Conservation (phyloP, 176 grass and related monocot genomes). For the Carex myosuroides region DNA sequence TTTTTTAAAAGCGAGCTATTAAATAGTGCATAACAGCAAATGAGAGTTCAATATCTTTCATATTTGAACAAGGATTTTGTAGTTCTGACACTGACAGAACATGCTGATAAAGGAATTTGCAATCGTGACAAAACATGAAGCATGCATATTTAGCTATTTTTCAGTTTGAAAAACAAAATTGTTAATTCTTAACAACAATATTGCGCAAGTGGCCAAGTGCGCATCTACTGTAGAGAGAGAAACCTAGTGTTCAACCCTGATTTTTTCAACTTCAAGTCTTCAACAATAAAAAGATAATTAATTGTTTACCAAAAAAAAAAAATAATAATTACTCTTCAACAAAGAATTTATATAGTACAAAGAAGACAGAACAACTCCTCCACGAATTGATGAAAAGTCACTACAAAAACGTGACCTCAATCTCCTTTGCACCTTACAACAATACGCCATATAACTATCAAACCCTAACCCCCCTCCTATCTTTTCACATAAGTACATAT, state of each 20-base stretch:
- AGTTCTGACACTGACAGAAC: background rate
- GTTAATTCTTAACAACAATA: background rate
- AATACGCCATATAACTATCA: slow-evolving; percentile 1
- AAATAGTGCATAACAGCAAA: background rate
- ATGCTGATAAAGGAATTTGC: background rate
- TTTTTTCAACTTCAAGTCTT: background rate
- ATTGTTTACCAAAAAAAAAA: background rate
- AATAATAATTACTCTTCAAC: background rate
- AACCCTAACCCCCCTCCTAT: background rate
- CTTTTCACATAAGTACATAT: slow-evolving; percentile 1
- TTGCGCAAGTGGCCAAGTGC: too few relatives aligned
- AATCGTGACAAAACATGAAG: background rate
- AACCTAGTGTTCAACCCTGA: background rate
- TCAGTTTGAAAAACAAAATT: background rate
- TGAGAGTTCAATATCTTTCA: background rate
- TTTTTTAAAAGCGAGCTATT: background rate
- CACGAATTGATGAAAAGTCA: background rate
- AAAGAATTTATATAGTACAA: background rate
- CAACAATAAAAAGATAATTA: background rate
- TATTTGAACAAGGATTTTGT: background rate
- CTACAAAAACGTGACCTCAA: slow-evolving; percentile 1
- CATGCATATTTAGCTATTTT: background rate
- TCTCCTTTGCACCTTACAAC: background rate
- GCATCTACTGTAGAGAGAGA: background rate
- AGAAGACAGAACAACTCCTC: background rate